Percentiles rank a stretch among this genome's conserved stretches.
Conservation (phyloP, 2,329 filamentous ascomycete genomes). For the Stachybotrys elegans region DNA sequence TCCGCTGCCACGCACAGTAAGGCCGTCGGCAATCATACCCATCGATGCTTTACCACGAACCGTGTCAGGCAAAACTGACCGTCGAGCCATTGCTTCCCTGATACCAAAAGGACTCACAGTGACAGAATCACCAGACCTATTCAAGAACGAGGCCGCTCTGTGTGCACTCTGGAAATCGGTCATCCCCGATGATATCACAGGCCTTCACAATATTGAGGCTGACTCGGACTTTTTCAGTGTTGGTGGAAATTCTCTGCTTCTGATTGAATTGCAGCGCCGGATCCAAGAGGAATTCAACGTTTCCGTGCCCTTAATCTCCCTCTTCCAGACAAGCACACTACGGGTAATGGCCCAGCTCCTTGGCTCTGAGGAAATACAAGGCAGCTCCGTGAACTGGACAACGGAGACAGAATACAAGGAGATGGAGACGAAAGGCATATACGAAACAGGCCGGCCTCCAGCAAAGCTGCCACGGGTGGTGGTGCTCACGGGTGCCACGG, state of each 20-base stretch:
- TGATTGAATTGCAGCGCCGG: conserved; percentile 25
- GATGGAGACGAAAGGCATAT: background rate
- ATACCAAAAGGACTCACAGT: conserved; percentile 10
- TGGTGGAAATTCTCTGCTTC: conserved; percentile 36
- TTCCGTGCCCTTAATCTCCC: background rate
- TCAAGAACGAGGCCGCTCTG: too few species aligned
- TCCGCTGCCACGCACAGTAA: conserved; percentile 28
- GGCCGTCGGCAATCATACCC: conserved; percentile 20
- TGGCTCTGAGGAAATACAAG: background rate
- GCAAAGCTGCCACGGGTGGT: background rate
- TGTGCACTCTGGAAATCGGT: too few species aligned
- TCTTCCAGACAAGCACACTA: background rate
- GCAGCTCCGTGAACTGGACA: background rate
- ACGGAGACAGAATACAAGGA: background rate
- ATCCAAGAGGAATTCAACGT: background rate
- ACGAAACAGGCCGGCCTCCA: background rate
- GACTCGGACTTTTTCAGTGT: conserved; percentile 35
- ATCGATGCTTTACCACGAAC: conserved; percentile 23
- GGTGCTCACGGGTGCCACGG: background rate
- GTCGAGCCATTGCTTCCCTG: conserved; percentile 14
- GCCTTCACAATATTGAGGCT: conserved; percentile 9
- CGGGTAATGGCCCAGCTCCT: background rate
- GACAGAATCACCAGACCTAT: background rate
- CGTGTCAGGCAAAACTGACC: conserved; percentile 24
- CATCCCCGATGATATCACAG: conserved; percentile 5